phyloP scores from a whole-genome alignment of 2,329 filamentous ascomycete species.

The Dothiorella sarmentorum region DNA sequence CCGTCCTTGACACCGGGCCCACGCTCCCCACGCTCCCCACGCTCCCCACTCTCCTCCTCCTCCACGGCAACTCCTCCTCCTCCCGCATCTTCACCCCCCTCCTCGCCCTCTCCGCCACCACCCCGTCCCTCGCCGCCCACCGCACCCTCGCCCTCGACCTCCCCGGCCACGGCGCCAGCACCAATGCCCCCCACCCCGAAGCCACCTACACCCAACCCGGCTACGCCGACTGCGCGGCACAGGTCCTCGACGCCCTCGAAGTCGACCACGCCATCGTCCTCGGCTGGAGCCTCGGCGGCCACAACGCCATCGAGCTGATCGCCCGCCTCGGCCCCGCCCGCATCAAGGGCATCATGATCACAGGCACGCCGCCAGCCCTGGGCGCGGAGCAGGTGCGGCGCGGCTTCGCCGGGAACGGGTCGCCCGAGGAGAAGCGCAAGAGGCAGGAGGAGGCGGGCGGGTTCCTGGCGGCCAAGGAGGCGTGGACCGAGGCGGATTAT shows the following conservation, averaged over 20 bases:
- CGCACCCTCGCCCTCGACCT: slow-evolving; percentile 33
- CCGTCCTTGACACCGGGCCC: neutral
- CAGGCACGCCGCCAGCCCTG: slow-evolving; percentile 29
- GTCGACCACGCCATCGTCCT: slow-evolving; percentile 21
- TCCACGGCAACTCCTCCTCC: slow-evolving; percentile 33
- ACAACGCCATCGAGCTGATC: slow-evolving; percentile 33
- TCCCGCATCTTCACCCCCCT: slow-evolving; percentile 30
- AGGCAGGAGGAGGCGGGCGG: slow-evolving; percentile 21
- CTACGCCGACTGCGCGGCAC: slow-evolving; percentile 31
- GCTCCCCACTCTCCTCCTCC: slow-evolving; percentile 28
- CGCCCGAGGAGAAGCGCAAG: slow-evolving; percentile 22
- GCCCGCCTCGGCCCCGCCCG: neutral
- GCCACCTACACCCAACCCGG: slow-evolving; percentile 29
- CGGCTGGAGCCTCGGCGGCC: slow-evolving; percentile 35
- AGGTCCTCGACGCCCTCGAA: slow-evolving; percentile 27
- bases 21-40: neutral
- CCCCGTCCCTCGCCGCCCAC: slow-evolving; percentile 9
- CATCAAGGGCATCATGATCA: slow-evolving; percentile 29
- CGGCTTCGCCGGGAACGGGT: slow-evolving; percentile 22
- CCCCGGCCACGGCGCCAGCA: slow-evolving; percentile 33
- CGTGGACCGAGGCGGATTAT: neutral
- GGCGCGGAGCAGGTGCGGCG: slow-evolving; percentile 22
- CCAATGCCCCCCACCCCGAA: slow-evolving; percentile 27
- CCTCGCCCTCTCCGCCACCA: slow-evolving; percentile 23
- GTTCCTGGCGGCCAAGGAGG: neutral